These are phyloP conservation scores for Pigoraptor vietnamica DNA, from an alignment of 78 protist species.

Conservation along the genomic window DNA sequence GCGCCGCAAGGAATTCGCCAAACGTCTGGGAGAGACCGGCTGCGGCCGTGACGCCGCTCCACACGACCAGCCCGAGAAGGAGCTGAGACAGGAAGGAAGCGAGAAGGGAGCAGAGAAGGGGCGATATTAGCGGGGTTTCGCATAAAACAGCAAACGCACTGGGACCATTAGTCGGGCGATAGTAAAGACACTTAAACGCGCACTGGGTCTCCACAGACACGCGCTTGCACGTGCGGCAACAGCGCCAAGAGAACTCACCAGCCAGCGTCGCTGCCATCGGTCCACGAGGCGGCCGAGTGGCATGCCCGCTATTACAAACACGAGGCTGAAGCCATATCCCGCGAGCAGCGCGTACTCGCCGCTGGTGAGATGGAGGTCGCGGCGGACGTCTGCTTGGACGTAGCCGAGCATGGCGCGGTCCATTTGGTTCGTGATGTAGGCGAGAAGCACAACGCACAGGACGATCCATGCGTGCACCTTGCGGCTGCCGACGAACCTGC, in stretches of 20 bases:
- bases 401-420: background rate
- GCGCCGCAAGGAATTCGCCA: background rate
- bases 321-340: background rate
- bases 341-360: background rate
- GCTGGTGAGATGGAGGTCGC: background rate
- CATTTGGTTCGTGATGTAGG: background rate
- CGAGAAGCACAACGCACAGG: background rate
- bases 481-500: too few species aligned
- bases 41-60: background rate
- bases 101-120: background rate
- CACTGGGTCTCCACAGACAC: too few species aligned
- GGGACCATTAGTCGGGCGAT: too few species aligned
- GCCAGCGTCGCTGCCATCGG: background rate
- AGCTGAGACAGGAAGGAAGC: background rate
- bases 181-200: too few species aligned
- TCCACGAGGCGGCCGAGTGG: background rate
- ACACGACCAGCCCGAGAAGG: background rate
- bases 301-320: background rate
- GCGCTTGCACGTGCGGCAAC: background rate
- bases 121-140: background rate
- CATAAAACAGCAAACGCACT: background rate
- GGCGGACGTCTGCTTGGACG: background rate
- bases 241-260: background rate
- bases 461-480: background rate
- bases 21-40: background rate